Percentiles rank a stretch among this genome's conserved stretches.
phyloP scores from a whole-genome alignment of 305 asterid genomes.

The Ilex paraguariensis region DNA sequence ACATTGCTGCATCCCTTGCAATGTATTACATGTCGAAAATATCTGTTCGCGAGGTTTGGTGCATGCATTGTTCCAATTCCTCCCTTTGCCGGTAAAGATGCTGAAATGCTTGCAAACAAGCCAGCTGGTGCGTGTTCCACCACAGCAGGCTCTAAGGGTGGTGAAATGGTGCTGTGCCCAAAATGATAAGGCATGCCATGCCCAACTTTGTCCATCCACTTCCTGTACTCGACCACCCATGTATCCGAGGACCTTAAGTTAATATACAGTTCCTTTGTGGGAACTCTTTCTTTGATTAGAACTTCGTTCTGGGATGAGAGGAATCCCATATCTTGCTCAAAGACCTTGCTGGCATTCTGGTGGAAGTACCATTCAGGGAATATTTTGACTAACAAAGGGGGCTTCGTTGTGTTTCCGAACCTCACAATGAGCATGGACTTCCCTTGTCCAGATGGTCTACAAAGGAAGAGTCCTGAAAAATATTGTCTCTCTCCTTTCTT shows the following conservation, averaged over 20 bases:
- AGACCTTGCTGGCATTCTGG: constrained; percentile 84
- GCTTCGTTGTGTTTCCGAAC: constrained; percentile 59
- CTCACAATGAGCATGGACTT: constrained; percentile 96
- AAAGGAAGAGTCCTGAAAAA: constrained; percentile 72
- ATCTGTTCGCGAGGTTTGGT: constrained; percentile 70
- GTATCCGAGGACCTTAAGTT: constrained; percentile 74
- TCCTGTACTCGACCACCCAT: constrained; percentile 81
- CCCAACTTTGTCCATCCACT: constrained; percentile 97
- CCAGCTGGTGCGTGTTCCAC: constrained; percentile 96
- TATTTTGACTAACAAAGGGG: constrained; percentile 34
- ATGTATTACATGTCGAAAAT: constrained; percentile 77
- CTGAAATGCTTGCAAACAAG: constrained; percentile 63
- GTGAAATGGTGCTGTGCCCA: constrained; percentile 65
- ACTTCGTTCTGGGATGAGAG: constrained; percentile 93
- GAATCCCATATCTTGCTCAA: constrained; percentile 98
- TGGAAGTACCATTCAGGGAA: constrained; percentile 72
- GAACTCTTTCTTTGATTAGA: constrained; percentile 71
- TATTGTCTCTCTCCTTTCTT: constrained; percentile 53
- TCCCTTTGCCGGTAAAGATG: constrained; percentile 88
- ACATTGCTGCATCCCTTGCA: constrained; percentile 55
- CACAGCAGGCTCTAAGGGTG: constrained; percentile 63
- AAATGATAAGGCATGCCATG: constrained; percentile 89
- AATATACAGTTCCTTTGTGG: constrained; percentile 69
- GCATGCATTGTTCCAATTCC: constrained; percentile 65
- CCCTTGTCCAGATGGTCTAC: constrained; percentile 92